Evolutionary conservation across 441 rosid genomes (phyloP), one percentile per base, ranked within the genome.

Genomic region (Theobroma grandiflorum): DNA sequence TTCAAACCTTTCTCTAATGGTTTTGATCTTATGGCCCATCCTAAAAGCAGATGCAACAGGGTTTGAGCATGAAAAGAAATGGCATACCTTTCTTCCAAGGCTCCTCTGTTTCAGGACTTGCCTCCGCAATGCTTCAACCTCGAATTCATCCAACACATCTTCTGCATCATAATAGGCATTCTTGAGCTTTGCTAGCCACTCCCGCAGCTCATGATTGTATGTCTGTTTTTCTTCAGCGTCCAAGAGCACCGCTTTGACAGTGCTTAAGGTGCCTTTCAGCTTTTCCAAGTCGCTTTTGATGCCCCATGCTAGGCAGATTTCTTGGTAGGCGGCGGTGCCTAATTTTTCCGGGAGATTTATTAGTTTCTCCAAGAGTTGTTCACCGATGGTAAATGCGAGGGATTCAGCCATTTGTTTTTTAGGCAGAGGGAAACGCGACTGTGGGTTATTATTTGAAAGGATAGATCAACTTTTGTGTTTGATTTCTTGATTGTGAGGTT

Each of bases 141-240:
- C 37, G 49, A 84, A 35, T 37, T 63, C 79, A 22, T 77, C 78
- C n/a, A 73, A n/a, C 9, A 72, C 4, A 62, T 72, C 78, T 42
- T 64, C 73, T 8, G 43, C 57, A 3, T 85, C 85, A 8, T 68
- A 68, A 8, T 77, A 83, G 68, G 82, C 42, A 16, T 79, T 50
- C 52, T 59, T 66, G 66, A 82, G 81, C 20, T 82, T 37, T 0
- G 35, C 14, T 3, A 73, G 71, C 85, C 87, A 85, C 1, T 55
- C 43, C 35, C 65, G 35, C 42, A 53, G 22, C 55, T n/a, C 55
- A 8, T 14, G 43, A 53, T 50, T 15, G 3, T 40, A n/a, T 40
- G 66, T 55, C 68, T 79, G 83, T 61, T 79, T 71, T 72, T 73
- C 75, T 64, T 79, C 84, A 9, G 83, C 83, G 58, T 82, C 83